These are phyloP conservation scores for Kwoniella dendrophila DNA, from an alignment of 768 basidiomycete species.

Conservation along the genomic window DNA sequence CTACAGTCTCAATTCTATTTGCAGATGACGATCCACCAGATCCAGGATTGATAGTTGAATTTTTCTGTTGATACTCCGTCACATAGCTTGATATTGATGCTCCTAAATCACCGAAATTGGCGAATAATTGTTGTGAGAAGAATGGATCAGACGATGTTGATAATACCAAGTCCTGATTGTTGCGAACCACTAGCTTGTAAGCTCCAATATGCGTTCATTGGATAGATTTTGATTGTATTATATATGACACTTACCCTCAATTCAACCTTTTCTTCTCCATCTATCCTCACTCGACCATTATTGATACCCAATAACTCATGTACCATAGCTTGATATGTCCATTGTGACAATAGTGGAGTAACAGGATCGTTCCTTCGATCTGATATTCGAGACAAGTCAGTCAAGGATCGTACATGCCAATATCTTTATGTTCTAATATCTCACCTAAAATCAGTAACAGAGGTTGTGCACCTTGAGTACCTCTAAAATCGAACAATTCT, in stretches of 20 bases:
- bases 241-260: conserved; percentile 65
- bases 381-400: conserved; percentile 17
- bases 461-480: conserved; percentile 77
- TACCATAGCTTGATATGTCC: conserved; percentile 99
- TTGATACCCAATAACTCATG: conserved; percentile 92
- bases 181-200: background rate
- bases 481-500: conserved; percentile 85
- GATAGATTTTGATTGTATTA: background rate
- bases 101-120: conserved; percentile 96
- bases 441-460: conserved; percentile 75
- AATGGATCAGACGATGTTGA: conserved; percentile 90
- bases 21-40: conserved; percentile 60
- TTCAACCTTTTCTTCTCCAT: conserved; percentile 84
- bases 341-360: conserved; percentile 91
- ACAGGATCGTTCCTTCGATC: conserved; percentile 97
- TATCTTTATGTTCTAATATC: conserved; percentile 8
- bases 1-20: conserved; percentile 80
- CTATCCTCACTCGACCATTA: conserved; percentile 84
- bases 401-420: background rate
- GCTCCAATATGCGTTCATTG: background rate
- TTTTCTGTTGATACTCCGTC: conserved; percentile 69
- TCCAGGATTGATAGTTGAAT: conserved; percentile 59
- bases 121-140: conserved; percentile 83
- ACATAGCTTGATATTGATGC: conserved; percentile 89
- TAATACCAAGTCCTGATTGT: conserved; percentile 81